These are phyloP conservation scores for Venturia asperata DNA, from an alignment of 2,329 filamentous ascomycete genomes.

Conservation along the genomic window DNA sequence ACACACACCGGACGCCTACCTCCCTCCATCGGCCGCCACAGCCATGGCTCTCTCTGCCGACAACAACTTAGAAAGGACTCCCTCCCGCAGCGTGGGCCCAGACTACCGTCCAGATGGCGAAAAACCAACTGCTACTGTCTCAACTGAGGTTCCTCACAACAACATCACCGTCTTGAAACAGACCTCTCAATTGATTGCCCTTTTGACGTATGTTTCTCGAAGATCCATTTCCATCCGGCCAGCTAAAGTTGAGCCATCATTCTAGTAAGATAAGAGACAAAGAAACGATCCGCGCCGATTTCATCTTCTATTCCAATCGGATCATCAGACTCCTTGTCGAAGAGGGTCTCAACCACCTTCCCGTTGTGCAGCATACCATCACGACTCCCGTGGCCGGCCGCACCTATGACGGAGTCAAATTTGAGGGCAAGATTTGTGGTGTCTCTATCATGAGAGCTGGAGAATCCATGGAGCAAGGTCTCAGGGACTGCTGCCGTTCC, in stretches of 20 bases:
- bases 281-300: conserved; percentile 83
- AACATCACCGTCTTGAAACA: conserved; percentile 88
- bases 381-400: conserved; percentile 78
- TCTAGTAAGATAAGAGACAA: conserved; percentile 88
- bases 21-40: background rate
- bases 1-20: background rate
- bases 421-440: conserved; percentile 96
- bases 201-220: conserved; percentile 73
- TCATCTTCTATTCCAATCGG: conserved; percentile 98
- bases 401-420: conserved; percentile 83
- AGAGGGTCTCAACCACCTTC: conserved; percentile 93
- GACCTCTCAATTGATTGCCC: conserved; percentile 92
- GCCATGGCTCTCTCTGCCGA: conserved; percentile 1
- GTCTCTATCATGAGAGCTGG: conserved; percentile 98
- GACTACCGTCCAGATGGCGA: conserved; percentile 67
- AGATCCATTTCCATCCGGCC: background rate
- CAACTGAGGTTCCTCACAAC: conserved; percentile 68
- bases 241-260: background rate
- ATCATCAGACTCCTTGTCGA: conserved; percentile 96
- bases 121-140: conserved; percentile 84
- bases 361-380: conserved; percentile 79
- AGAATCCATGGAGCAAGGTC: conserved; percentile 95
- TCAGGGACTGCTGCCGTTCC: conserved; percentile 94
- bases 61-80: conserved; percentile 15
- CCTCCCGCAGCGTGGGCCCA: conserved; percentile 54